These are phyloP conservation scores for Centrapalus pauciflorus DNA, from an alignment of 129 eudicot genomes.

Conservation along the genomic window DNA sequence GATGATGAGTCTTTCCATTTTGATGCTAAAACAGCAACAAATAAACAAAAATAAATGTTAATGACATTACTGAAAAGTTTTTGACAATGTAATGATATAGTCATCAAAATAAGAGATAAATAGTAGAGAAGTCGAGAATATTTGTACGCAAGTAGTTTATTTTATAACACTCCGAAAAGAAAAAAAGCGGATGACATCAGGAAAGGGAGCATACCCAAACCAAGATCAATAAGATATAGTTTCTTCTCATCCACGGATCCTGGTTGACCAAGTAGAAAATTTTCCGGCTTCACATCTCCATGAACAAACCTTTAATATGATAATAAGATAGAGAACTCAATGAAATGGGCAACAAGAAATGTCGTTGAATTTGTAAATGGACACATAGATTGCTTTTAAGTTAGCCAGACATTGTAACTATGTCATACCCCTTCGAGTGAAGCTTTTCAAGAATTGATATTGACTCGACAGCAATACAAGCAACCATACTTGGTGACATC, in stretches of 20 bases:
- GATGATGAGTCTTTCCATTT: conserved; percentile 93
- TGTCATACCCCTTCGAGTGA: conserved; percentile 78
- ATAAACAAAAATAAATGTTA: background rate
- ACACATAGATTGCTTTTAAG: background rate
- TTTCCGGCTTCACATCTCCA: conserved; percentile 99
- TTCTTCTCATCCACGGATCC: conserved; percentile 90
- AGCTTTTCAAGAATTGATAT: conserved; percentile 98
- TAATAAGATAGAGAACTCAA: conserved; percentile 7
- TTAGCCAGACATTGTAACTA: background rate
- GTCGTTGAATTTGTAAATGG: background rate
- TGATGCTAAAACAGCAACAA: conserved; percentile 59
- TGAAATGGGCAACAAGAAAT: background rate
- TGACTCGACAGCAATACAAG: conserved; percentile 99
- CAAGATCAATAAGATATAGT: conserved; percentile 95
- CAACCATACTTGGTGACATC: conserved; percentile 94
- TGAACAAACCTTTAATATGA: conserved; percentile 82
- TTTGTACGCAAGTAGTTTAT: background rate
- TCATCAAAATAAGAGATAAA: background rate
- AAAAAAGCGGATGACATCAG: background rate
- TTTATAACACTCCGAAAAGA: background rate
- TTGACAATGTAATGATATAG: background rate
- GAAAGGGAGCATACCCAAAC: conserved; percentile 60
- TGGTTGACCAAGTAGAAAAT: conserved; percentile 95
- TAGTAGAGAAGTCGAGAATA: background rate
- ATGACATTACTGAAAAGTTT: background rate